phyloP scores from a whole-genome alignment of 1,284 basidiomycete species.

The Apiotrichum akiyoshidainum region DNA sequence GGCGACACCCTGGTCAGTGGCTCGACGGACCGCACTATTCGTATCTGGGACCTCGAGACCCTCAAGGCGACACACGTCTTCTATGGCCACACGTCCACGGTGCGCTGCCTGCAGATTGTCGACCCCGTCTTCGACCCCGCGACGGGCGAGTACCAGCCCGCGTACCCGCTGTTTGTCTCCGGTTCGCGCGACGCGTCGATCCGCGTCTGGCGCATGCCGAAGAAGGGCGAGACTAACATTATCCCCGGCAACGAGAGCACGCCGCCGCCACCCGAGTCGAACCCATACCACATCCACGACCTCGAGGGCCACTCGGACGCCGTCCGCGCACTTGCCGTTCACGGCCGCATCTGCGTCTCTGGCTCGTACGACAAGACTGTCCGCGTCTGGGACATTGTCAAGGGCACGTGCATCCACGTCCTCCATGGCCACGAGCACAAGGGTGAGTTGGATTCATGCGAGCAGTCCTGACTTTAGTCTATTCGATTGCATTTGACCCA shows the following conservation, averaged over 20 bases:
- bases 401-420: constrained; percentile 75
- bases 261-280: constrained; percentile 58
- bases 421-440: constrained; percentile 85
- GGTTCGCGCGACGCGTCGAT: constrained; percentile 87
- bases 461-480: constrained; percentile 58
- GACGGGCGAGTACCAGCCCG: constrained; percentile 53
- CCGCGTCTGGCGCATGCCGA: constrained; percentile 83
- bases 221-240: constrained; percentile 58
- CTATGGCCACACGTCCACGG: constrained; percentile 88
- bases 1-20: constrained; percentile 82
- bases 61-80: constrained; percentile 84
- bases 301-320: constrained; percentile 85
- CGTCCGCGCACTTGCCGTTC: constrained; percentile 84
- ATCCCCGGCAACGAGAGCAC: constrained; percentile 1
- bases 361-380: constrained; percentile 92
- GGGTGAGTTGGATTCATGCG: constrained; percentile 56
- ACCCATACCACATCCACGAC: constrained; percentile 82
- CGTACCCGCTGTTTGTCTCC: constrained; percentile 76
- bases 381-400: constrained; percentile 89
- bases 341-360: constrained; percentile 84
- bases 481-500: constrained; percentile 83
- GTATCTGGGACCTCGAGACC: constrained; percentile 82
- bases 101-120: constrained; percentile 55
- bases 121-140: constrained; percentile 51
- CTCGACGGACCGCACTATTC: constrained; percentile 87